Percentiles rank a stretch among this genome's conserved stretches.
phyloP scores from a whole-genome alignment of 2,329 filamentous ascomycete genomes.

The Drechslerella stenobrocha region DNA sequence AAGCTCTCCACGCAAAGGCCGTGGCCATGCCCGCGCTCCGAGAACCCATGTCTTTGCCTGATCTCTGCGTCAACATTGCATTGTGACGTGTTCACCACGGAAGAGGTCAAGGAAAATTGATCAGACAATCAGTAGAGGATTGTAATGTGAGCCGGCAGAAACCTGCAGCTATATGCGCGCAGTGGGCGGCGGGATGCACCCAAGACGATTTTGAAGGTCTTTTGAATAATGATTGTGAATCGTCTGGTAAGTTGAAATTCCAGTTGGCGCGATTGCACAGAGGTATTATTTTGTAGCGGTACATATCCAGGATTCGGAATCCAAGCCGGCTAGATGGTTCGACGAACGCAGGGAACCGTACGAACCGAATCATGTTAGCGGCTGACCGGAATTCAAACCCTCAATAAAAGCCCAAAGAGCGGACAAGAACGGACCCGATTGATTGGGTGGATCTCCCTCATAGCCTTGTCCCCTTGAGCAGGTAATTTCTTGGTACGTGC shows the following conservation, averaged over 20 bases:
- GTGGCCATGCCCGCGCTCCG: neutral
- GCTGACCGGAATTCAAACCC: constrained; percentile 20
- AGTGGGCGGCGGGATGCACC: constrained; percentile 20
- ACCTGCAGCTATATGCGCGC: constrained; percentile 26
- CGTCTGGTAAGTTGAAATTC: constrained; percentile 7
- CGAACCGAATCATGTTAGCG: constrained; percentile 20
- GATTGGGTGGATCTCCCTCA: too few species aligned
- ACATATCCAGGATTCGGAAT: constrained; percentile 16
- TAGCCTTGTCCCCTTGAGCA: too few species aligned
- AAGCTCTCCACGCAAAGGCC: neutral
- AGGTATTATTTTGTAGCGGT: constrained; percentile 42
- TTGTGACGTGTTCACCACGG: constrained; percentile 46
- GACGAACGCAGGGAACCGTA: constrained; percentile 12
- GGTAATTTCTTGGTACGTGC: too few species aligned
- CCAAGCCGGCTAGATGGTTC: neutral
- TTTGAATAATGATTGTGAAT: constrained; percentile 44
- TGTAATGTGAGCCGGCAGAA: constrained; percentile 18
- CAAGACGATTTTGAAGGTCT: constrained; percentile 23
- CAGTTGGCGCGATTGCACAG: constrained; percentile 8
- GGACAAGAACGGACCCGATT: too few species aligned
- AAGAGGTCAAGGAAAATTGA: constrained; percentile 16
- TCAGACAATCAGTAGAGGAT: constrained; percentile 4
- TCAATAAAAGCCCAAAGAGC: neutral
- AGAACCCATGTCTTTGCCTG: constrained; percentile 1
- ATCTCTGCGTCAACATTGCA: constrained; percentile 20